Evolutionary conservation across 2,329 filamentous ascomycete species (phyloP), one percentile per base, ranked within the genome.

Genomic region (Neoarthrinium moseri): DNA sequence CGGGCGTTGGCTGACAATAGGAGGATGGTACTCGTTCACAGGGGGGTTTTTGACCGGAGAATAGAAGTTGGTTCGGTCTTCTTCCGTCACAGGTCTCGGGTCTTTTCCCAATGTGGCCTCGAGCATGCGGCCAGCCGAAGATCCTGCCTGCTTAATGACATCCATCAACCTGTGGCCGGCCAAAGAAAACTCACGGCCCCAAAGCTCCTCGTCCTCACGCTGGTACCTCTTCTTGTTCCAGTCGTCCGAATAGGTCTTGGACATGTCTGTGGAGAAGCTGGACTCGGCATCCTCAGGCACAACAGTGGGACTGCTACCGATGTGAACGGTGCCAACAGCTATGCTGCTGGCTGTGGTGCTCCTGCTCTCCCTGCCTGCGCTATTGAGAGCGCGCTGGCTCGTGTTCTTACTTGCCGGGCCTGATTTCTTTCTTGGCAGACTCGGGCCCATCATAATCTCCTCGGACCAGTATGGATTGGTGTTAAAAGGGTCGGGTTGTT

Each of bases 381-480:
- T 79, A 51, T 78, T 80, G 51, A 87, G 66, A 15, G 79, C 78
- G 41, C 82, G 74, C 53, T 84, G 77, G 57, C 79, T 83, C 40
- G 69, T 71, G 59, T 73, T 82, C 68, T 77, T 82, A 67, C 67
- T 80, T 53, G 60, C 69, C 47, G 52, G 66, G 58, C 62, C 66
- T 56, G 67, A 65, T 48, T 77, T 68, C 64, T 84, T 78, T 58
- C 84, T 84, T 24, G 84, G 84, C 27, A 87, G 77, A 3, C 81
- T 83, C 53, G 91, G 91, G 0, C 91, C 91, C 68, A 91, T 78
- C 51, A 75, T 76, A 54, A 96, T 95, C 66, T 96, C 91, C 61
- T 94, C 87, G 24, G 79, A 74, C 91, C 91, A 96, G 68, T 89
- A 89, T 11, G 86, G 85, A 59, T 96, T 96, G 22, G 90, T 95